Base-by-base conservation (phyloP, 345 rosid species). In the Capsella bursapastoris region DNA sequence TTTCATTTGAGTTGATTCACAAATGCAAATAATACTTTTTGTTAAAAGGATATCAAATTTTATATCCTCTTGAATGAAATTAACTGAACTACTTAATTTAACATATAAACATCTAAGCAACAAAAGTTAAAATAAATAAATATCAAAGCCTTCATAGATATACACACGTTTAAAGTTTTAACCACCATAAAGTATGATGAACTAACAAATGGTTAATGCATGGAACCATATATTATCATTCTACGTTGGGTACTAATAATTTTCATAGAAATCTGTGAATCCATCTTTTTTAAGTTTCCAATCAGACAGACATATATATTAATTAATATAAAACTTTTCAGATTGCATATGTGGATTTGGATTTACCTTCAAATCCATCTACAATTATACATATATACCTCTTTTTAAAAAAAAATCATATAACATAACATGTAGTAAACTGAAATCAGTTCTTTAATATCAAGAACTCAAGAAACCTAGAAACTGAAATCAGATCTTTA, bases 151-250 rank as follows among this genome's bases (percentile, higher is more conserved):
- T 68, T 55, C 74, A 63, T 28, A 62, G 64, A 62, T 64, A 70
- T 45, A 64, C 48, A 49, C 72, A 64, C 47, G 76, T 40, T 64
- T 56, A 3, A 63, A 22, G 71, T 55, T 35, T 57, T 57, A 71
- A 56, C 76, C 61, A 57, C 14, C 14, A 64, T 56, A 57, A 70
- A 57, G 67, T 70, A 48, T 63, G 53, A 29, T 28, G 80, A 77
- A 64, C 35, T 63, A 76, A 63, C 75, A 70, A 58, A 10, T 59
- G 67, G 80, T 71, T 77, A 71, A 77, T 77, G 76, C 80, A 71
- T 77, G 72, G 15, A 71, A 71, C 80, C 76, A 70, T 65, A 15
- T 64, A 47, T 49, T 49, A 76, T 27, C 70, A 76, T 76, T 77
- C 80, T 77, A 77, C 80, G 72, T 77, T 65, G 80, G 80, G 2